Conservation (phyloP, 495 filamentous ascomycete genomes). For the Tuber microsphaerosporum region DNA sequence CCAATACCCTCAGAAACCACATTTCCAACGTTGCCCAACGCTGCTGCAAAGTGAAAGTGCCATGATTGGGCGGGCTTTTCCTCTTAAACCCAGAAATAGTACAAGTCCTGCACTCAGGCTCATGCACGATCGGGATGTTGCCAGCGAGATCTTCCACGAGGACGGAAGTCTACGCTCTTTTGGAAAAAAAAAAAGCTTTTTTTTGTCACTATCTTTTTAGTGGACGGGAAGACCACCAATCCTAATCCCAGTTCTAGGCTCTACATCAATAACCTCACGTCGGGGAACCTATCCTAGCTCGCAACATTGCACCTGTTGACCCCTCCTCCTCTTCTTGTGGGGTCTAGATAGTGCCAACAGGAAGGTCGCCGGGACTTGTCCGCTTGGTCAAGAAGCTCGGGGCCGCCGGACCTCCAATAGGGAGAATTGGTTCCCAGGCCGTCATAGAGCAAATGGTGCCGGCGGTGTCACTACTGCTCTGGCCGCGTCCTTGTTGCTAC, state of each 20-base stretch:
- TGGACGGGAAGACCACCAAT: neutral
- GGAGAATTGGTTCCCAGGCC: slow-evolving; percentile 61
- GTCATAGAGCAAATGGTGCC: slow-evolving; percentile 37
- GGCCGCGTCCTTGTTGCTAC: slow-evolving; percentile 51
- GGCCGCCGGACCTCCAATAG: slow-evolving; percentile 57
- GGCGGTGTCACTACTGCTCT: slow-evolving; percentile 45
- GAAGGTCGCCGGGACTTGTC: slow-evolving; percentile 56
- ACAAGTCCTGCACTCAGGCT: neutral
- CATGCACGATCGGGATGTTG: neutral
- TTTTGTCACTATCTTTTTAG: neutral
- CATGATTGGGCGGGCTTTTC: neutral
- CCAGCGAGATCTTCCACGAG: neutral
- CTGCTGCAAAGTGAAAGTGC: neutral
- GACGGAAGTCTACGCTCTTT: neutral
- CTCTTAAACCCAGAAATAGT: neutral
- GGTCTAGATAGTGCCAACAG: slow-evolving; percentile 50
- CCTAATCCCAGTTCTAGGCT: neutral
- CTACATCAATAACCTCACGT: neutral
- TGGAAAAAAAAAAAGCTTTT: neutral
- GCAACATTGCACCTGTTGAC: neutral
- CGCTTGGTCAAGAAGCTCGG: slow-evolving; percentile 60
- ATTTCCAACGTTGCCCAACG: neutral
- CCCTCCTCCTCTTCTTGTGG: slow-evolving; percentile 40
- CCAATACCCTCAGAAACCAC: neutral
- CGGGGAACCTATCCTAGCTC: neutral